Base-by-base conservation (phyloP, 768 basidiomycete species). In the Wakefieldia striispora region DNA sequence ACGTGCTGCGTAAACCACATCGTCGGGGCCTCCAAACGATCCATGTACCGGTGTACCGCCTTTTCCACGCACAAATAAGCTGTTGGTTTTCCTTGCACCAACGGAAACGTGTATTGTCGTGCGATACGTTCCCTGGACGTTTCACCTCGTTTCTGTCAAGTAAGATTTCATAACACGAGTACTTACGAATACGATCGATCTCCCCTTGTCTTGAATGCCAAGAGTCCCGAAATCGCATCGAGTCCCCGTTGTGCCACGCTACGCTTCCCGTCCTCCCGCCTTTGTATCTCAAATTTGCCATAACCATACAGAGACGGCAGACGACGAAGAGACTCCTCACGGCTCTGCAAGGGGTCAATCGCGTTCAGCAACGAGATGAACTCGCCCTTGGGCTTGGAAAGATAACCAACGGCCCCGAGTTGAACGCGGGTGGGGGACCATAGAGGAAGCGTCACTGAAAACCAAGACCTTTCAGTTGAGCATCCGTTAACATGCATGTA, bases 351-450 rank as follows among this genome's bases (percentile, higher is more conserved):
- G 6, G 81, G 84, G 44, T 77, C 70, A 62, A 81, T 76, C 1
- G 84, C 79, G 63, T 90, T 87, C 68, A 90, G 82, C 7, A 91
- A 71, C 8, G 81, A 83, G 49, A 88, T 68, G 55, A 93, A 93
- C 39, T 70, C 67, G 3, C 89, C 90, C n/a, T 68, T 66, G 0
- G 83, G 79, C 56, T 84, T 86, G 29, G 72, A 74, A 21, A 91
- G 68, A 62, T 86, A 93, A 3, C 91, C 91, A 9, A 92, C 83
- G 3, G 83, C 81, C 7, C 90, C 91, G 3, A 91, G 67, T 12
- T 74, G 64, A 0, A 91, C 78, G 6, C 59, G 73, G 4, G 77
- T 69, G 2, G 90, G 90, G 5, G 72, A 75, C 89, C 89, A 93
- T 6, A 91, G 67, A 7, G 89, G 84, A 19, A 84, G 65, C 0